Evolutionary conservation across 305 asterid genomes (phyloP).

Genomic region (Petunia hybrid): DNA sequence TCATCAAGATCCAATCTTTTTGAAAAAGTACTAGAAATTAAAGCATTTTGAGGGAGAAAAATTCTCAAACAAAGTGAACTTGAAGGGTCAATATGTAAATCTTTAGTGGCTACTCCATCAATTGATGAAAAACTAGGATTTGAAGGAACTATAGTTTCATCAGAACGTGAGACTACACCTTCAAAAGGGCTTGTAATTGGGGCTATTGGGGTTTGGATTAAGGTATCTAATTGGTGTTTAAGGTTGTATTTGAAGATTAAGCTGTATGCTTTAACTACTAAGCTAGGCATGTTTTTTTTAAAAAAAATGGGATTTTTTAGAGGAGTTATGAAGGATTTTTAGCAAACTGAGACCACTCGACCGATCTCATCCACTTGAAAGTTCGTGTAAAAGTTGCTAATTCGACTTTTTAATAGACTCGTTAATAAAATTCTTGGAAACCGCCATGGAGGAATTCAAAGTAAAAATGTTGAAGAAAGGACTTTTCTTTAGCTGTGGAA

Average conservation of each 20-base stretch:
- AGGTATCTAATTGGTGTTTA: constrained; percentile 58
- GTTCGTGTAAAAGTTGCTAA: no score
- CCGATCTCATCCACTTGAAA: no score
- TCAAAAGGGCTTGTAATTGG: constrained; percentile 31
- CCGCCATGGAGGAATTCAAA: neutral
- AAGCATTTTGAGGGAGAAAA: constrained; percentile 73
- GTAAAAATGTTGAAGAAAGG: neutral
- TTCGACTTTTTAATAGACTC: no score
- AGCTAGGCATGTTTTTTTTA: constrained; percentile 61
- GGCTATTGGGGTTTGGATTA: constrained; percentile 43
- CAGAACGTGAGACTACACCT: constrained; percentile 68
- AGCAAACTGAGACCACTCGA: no score
- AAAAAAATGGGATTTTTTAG: neutral
- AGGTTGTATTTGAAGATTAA: constrained; percentile 70
- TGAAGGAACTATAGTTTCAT: constrained; percentile 59
- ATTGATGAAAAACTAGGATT: constrained; percentile 65
- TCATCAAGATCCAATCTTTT: no score
- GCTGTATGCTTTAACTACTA: constrained; percentile 67
- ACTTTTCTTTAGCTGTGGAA: neutral
- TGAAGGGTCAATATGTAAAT: constrained; percentile 71
- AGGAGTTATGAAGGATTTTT: neutral
- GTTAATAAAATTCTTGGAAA: neutral
- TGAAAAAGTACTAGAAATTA: constrained; percentile 31
- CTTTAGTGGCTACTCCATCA: constrained; percentile 84
- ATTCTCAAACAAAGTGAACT: constrained; percentile 69